These are phyloP conservation scores for Mycena leptocephala DNA, from an alignment of 768 basidiomycete genomes.

Conservation along the genomic window DNA sequence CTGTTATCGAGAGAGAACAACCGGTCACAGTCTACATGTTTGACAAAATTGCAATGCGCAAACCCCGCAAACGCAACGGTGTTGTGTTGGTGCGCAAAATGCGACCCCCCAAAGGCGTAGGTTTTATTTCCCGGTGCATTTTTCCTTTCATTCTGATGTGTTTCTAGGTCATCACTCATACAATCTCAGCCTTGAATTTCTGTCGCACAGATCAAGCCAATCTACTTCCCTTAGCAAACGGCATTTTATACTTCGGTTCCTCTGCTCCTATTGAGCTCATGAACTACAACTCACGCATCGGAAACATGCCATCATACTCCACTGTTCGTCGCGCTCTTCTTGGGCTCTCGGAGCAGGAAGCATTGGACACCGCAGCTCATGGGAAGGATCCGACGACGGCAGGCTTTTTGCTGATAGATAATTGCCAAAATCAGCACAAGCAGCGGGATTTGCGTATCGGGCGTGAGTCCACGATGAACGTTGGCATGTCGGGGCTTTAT, in stretches of 20 bases:
- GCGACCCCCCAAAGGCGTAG: not conserved
- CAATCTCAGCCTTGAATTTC: no score
- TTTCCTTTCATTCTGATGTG: conserved; percentile 21
- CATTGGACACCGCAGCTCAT: not conserved
- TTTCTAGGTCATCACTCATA: no score
- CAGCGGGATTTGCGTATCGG: not conserved
- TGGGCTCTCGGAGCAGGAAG: not conserved
- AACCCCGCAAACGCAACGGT: not conserved
- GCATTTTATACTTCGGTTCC: no score
- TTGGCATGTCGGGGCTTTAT: conserved; percentile 2
- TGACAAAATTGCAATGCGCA: not conserved
- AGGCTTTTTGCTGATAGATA: not conserved
- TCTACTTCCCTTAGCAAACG: no score
- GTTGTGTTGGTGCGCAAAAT: not conserved
- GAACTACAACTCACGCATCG: no score
- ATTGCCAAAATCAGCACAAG: not conserved
- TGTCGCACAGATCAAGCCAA: no score
- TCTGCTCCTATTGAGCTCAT: no score
- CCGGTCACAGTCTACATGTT: not conserved
- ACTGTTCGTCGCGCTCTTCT: not conserved
- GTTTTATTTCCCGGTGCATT: not conserved
- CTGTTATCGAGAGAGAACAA: not conserved
- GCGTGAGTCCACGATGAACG: not conserved
- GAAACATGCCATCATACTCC: not conserved
- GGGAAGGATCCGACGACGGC: not conserved